phyloP scores from a whole-genome alignment of 2,329 filamentous ascomycete species.

The Fusarium ambrosium region DNA sequence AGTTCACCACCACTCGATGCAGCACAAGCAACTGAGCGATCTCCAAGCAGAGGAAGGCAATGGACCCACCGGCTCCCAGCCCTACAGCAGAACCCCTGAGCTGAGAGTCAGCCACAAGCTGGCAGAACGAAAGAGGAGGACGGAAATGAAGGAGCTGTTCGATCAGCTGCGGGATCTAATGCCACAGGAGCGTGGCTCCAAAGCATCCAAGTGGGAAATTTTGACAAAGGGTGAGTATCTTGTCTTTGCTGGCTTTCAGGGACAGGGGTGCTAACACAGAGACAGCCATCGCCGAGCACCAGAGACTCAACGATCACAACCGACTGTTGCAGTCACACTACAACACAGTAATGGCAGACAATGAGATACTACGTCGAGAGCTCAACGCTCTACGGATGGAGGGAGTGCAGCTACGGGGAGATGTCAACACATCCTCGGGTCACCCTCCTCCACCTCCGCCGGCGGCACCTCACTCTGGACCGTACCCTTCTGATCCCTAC shows the following conservation, averaged over 20 bases:
- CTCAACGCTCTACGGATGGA: constrained; percentile 63
- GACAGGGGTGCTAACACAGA: constrained; percentile 21
- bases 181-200: constrained; percentile 84
- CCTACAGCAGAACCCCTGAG: constrained; percentile 87
- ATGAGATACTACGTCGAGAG: constrained; percentile 64
- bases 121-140: constrained; percentile 84
- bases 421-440: constrained; percentile 48
- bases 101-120: constrained; percentile 87
- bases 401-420: constrained; percentile 61
- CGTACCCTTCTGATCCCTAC: constrained; percentile 51
- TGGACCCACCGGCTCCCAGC: constrained; percentile 71
- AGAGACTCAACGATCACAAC: constrained; percentile 65
- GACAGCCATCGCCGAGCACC: constrained; percentile 73
- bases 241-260: background rate
- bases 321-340: constrained; percentile 62
- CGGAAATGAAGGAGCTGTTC: constrained; percentile 91
- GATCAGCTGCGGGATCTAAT: constrained; percentile 83
- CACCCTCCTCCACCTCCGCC: constrained; percentile 41
- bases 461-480: constrained; percentile 36
- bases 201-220: constrained; percentile 92
- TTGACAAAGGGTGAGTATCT: constrained; percentile 79
- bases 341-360: constrained; percentile 58
- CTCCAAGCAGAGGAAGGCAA: constrained; percentile 70
- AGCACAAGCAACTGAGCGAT: constrained; percentile 79
- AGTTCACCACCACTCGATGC: constrained; percentile 80